A percentile compares a stretch with the other conserved stretches of the same genome.
Conservation (phyloP, 768 basidiomycete genomes). For the Leccinellum rugosiceps region DNA sequence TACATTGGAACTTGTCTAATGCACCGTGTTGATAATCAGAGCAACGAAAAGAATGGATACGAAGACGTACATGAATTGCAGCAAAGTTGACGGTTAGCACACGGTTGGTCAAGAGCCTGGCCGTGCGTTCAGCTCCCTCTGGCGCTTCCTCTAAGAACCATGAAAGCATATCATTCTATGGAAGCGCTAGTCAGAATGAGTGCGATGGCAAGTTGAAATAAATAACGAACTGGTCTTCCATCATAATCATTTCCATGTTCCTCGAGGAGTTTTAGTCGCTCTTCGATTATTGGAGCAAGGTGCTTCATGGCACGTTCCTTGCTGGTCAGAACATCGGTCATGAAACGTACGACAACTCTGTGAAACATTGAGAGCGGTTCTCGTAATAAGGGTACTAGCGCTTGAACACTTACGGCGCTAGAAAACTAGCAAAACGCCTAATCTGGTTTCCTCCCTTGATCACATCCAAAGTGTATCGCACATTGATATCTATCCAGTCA, state of each 20-base stretch:
- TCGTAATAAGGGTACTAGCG: too few species aligned
- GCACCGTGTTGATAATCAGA: neutral
- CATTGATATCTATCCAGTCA: neutral
- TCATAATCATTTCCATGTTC: neutral
- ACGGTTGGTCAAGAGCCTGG: neutral
- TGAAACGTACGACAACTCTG: neutral
- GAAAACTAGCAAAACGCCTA: neutral
- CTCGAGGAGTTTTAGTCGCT: neutral
- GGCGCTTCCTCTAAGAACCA: neutral
- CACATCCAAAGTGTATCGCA: neutral
- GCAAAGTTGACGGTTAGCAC: neutral
- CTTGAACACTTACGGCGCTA: neutral
- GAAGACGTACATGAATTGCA: slow-evolving; percentile 14
- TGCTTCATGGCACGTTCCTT: neutral
- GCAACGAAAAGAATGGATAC: neutral
- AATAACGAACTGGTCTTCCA: neutral
- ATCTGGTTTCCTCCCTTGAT: neutral
- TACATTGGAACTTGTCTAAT: neutral
- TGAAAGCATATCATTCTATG: neutral
- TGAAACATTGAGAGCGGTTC: neutral
- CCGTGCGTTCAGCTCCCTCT: neutral
- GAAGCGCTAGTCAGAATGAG: neutral
- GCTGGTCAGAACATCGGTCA: neutral
- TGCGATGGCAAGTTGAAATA: neutral
- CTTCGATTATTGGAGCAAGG: neutral